Percentiles rank a stretch among this genome's conserved stretches.
phyloP scores from a whole-genome alignment of 257 asterid species.

The Agastache rugosa region DNA sequence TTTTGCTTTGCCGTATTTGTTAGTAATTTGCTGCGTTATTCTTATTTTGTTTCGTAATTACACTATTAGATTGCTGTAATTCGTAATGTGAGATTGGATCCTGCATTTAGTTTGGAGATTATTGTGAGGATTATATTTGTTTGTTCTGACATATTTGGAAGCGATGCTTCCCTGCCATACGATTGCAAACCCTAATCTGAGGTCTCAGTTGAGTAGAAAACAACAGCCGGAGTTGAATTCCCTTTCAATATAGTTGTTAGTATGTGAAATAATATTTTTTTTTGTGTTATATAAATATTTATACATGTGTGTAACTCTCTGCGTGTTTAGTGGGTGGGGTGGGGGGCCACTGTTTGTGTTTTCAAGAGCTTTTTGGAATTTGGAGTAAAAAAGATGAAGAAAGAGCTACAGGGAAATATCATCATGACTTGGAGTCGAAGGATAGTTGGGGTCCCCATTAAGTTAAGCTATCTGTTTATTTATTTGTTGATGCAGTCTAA shows the following conservation, averaged over 20 bases:
- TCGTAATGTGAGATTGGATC: conserved; percentile 2
- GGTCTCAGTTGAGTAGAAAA: conserved; percentile 30
- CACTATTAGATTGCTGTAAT: conserved; percentile 33
- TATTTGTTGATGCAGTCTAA: conserved; percentile 38
- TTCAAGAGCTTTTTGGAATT: conserved; percentile 17
- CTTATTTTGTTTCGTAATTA: conserved; percentile 16
- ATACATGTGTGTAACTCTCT: not conserved
- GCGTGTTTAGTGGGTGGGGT: conserved; percentile 33
- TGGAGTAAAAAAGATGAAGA: conserved; percentile 7
- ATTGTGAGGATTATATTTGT: conserved; percentile 9
- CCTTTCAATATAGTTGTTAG: conserved; percentile 31
- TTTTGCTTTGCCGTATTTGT: conserved; percentile 5
- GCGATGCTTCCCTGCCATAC: conserved; percentile 39
- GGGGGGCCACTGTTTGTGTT: conserved; percentile 47
- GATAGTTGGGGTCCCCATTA: conserved; percentile 77
- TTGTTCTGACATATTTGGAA: conserved; percentile 19
- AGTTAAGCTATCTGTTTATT: conserved; percentile 56
- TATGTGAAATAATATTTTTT: conserved; percentile 15
- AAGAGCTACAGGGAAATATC: not conserved
- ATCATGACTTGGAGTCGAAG: conserved; percentile 77
- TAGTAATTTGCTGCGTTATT: conserved; percentile 17
- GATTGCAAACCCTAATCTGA: conserved; percentile 36
- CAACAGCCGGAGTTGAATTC: conserved; percentile 33
- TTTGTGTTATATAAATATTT: conserved; percentile 22
- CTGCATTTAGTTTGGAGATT: conserved; percentile 21